phyloP scores from a whole-genome alignment of 257 asterid species.

The Voacanga thouarsii region DNA sequence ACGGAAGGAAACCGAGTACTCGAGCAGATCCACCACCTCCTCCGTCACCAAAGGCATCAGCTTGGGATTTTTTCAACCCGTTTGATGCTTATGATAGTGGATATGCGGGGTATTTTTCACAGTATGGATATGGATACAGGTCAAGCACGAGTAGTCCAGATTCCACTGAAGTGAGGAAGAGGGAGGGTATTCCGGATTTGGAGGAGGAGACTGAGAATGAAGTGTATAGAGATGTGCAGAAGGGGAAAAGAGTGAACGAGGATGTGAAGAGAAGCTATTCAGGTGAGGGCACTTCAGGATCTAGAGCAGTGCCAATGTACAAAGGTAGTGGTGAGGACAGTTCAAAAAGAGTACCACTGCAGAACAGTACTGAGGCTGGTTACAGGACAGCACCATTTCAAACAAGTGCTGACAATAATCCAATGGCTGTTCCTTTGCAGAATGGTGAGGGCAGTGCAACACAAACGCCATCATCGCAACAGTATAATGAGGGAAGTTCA shows the following conservation, averaged over 20 bases:
- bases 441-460: constrained; percentile 19
- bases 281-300: constrained; percentile 27
- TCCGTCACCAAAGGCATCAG: constrained; percentile 71
- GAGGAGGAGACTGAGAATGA: constrained; percentile 94
- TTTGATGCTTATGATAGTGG: constrained; percentile 54
- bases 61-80: constrained; percentile 82
- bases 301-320: constrained; percentile 32
- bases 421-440: constrained; percentile 17
- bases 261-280: constrained; percentile 32
- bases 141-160: constrained; percentile 78
- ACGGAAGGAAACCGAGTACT: constrained; percentile 33
- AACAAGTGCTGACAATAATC: constrained; percentile 24
- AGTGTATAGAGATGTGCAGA: constrained; percentile 37
- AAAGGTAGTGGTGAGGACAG: constrained; percentile 19
- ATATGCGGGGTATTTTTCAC: constrained; percentile 29
- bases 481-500: constrained; percentile 16
- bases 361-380: constrained; percentile 20
- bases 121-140: constrained; percentile 27
- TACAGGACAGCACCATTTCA: constrained; percentile 29
- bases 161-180: constrained; percentile 86
- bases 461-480: constrained; percentile 8
- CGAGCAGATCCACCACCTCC: constrained; percentile 78
- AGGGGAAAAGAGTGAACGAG: constrained; percentile 33
- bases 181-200: constrained; percentile 97
- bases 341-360: constrained; percentile 31